Base-by-base conservation (phyloP, 78 protist genomes). In the Tieghemostelium lacteum region DNA sequence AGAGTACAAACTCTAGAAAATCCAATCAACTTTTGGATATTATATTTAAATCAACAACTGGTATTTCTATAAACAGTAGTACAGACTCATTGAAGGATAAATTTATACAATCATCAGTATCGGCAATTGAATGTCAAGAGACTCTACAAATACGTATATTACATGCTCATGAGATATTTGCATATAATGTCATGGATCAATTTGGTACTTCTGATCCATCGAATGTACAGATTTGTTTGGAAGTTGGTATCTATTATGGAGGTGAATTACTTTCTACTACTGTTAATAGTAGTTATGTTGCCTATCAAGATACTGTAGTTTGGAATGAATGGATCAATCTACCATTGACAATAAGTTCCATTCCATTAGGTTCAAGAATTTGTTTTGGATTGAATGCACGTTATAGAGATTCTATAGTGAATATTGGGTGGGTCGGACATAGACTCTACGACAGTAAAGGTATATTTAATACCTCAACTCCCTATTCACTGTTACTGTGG, bases 301-400 rank as follows among this genome's bases (percentile, higher is more conserved):
- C 39, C 24, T 83, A 40, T 28, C 78, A 69, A 50, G 91, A 83
- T n/a, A 83, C 91, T 28, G 78, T 83, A 0, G 91, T 83, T 39
- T 83, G 91, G 91, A 83, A 83, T 58, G 91, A 83, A 64, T 83
- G 91, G 91, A 33, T 83, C 5, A 60, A 58, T 20, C 28, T 83
- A 3, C 91, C 91, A 8, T 26, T 69, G 7, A 33, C 91, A 39
- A 31, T 83, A 19, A 37, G 78, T 19, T 28, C 16, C 6, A 70
- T 83, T 31, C 91, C 91, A 39, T 36, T 49, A 33, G 91, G 91
- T 19, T 29, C 91, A 8, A 29, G 91, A 20, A 33, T 83, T 14
- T 83, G 91, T 39, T 83, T 83, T 16, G 67, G 74, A 29, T 31
- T 83, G 40, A 67, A 69, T 70, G 67, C 78, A 26, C 29, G 31